Conservation (phyloP, 2,329 filamentous ascomycete genomes). For the Alternaria incomplexa region DNA sequence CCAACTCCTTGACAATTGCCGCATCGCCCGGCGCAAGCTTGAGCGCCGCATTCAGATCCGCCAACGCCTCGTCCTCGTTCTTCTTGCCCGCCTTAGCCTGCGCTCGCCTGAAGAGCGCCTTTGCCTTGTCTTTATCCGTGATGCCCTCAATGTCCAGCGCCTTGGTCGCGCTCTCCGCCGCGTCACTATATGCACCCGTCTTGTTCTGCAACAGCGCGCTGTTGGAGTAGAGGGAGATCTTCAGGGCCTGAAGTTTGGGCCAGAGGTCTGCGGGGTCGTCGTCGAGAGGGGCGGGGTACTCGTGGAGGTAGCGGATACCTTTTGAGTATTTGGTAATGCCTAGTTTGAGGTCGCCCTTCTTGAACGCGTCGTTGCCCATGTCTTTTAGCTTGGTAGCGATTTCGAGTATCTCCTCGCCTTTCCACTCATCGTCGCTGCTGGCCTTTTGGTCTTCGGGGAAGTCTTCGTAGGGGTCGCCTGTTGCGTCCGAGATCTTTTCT, state of each 20-base stretch:
- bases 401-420: conserved; percentile 72
- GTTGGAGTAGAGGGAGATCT: conserved; percentile 89
- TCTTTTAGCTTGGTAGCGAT: conserved; percentile 88
- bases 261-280: conserved; percentile 73
- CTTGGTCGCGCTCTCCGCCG: conserved; percentile 70
- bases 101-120: conserved; percentile 85
- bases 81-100: conserved; percentile 76
- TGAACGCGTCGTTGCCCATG: conserved; percentile 92
- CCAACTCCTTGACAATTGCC: conserved; percentile 76
- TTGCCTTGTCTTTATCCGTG: conserved; percentile 80
- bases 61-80: conserved; percentile 78
- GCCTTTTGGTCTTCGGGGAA: conserved; percentile 82
- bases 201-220: conserved; percentile 85
- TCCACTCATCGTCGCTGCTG: conserved; percentile 61
- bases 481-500: conserved; percentile 74
- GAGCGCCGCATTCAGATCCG: conserved; percentile 52
- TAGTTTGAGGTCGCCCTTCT: conserved; percentile 70
- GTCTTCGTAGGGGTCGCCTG: conserved; percentile 93
- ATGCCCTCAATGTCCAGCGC: conserved; percentile 71
- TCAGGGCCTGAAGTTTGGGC: conserved; percentile 71
- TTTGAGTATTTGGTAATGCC: conserved; percentile 95
- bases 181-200: conserved; percentile 73
- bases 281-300: conserved; percentile 74
- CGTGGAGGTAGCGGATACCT: conserved; percentile 84
- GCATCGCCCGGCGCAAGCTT: conserved; percentile 70